Evolutionary conservation across 116 monocot species (phyloP).

Genomic region (Iris pallida): DNA sequence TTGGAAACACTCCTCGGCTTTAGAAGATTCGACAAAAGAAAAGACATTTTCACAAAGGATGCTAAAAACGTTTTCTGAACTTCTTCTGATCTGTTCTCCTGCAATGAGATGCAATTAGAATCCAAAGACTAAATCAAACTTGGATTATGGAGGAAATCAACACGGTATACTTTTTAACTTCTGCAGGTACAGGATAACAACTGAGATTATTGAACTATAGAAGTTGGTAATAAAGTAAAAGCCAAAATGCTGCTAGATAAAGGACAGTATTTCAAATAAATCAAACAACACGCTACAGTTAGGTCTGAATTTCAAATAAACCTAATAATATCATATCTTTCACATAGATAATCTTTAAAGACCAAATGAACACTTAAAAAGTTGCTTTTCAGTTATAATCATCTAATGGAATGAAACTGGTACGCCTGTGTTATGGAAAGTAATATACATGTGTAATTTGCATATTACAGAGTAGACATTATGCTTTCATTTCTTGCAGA

Average conservation of each 20-base stretch:
- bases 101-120: slow-evolving; percentile 6
- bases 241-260: neutral
- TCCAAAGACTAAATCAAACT: neutral
- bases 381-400: too few relatives aligned
- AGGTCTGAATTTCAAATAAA: too few relatives aligned
- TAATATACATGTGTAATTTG: neutral
- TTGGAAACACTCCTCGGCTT: slow-evolving; percentile 60
- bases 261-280: too few relatives aligned
- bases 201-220: neutral
- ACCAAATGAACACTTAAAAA: too few relatives aligned
- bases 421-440: neutral
- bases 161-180: neutral
- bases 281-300: too few relatives aligned
- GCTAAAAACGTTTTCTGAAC: slow-evolving; percentile 28
- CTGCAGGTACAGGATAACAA: neutral
- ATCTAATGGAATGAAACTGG: too few relatives aligned
- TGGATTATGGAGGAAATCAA: neutral
- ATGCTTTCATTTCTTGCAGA: neutral
- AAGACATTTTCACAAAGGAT: slow-evolving; percentile 58
- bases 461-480: neutral
- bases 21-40: slow-evolving; percentile 49
- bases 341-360: too few relatives aligned
- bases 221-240: neutral
- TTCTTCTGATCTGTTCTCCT: slow-evolving; percentile 51
- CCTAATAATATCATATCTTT: too few relatives aligned